Evolutionary conservation across 176 grass and related monocot genomes (phyloP), one percentile per base, ranked within the genome.

Genomic region (Phoenix dactylifera): DNA sequence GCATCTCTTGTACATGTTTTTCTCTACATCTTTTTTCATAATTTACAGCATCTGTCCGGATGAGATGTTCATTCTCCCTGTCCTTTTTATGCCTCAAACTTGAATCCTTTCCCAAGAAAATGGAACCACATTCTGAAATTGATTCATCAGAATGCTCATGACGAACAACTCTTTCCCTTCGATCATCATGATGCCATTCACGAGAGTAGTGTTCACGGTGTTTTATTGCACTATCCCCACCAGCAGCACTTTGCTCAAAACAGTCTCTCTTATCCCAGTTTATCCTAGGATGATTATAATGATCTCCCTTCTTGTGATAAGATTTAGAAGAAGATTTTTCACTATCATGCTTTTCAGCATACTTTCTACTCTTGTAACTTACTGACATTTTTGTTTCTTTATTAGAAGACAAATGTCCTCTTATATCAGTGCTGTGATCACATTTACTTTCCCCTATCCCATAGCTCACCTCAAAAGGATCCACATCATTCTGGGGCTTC

Each of bases 301-400:
- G 59, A 66, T 51, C 64, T 12, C 23, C 61, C 5, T 69, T 82
- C 49, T 52, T 62, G 17, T 44, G 44, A 51, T 30, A 79, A 69
- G 25, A 64, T 78, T 44, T 76, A 32, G 55, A 58, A 63, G 68
- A 76, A 66, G 12, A 62, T 80, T 76, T 76, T 35, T 65, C 55
- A 22, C 35, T 65, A 69, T 7, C 65, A 69, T 65, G 55, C 29
- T 72, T 62, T 65, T 22, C 55, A 73, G 30, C 44, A 55, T 76
- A 60, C 51, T 48, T 73, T 65, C 51, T 6, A n/a, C 55, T 70
- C 58, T 24, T 39, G 44, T 70, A 68, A 59, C n/a, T 82, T 24
- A 66, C 59, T 66, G 67, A 56, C 66, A 22, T 56, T 32, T 66
- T 78, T 65, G 51, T 75, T 72, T 61, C 32, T 58, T 54, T 74